Evolutionary conservation across 192 early-diverging fungal genomes (phyloP).

Genomic region (Bifiguratus adelaidae): DNA sequence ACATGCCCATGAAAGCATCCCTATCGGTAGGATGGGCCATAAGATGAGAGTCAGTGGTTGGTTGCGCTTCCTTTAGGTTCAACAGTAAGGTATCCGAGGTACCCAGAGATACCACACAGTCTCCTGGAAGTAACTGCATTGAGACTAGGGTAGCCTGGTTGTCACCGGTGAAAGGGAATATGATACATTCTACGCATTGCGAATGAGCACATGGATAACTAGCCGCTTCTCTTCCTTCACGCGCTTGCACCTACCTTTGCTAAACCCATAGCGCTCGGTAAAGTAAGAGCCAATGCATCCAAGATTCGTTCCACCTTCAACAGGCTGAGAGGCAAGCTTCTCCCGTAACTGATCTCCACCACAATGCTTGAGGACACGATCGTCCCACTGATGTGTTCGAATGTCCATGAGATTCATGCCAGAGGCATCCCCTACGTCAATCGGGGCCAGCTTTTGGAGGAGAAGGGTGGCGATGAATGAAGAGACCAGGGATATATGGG

Average conservation of each 20-base stretch:
- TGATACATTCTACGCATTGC: constrained; percentile 25
- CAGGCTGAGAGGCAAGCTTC: constrained; percentile 33
- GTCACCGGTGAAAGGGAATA: constrained; percentile 70
- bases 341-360: constrained; percentile 16
- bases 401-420: constrained; percentile 79
- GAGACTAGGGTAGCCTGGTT: constrained; percentile 62
- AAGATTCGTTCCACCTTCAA: constrained; percentile 20
- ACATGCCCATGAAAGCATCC: constrained; percentile 56
- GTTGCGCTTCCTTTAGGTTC: constrained; percentile 23
- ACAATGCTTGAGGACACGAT: constrained; percentile 23
- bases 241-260: constrained; percentile 23
- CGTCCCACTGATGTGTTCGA: constrained; percentile 39
- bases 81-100: constrained; percentile 72
- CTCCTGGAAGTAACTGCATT: constrained; percentile 33
- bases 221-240: neutral
- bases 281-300: constrained; percentile 53
- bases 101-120: constrained; percentile 65
- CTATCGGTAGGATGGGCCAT: constrained; percentile 49
- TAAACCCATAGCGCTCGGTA: constrained; percentile 51
- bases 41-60: constrained; percentile 18
- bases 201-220: neutral
- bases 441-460: constrained; percentile 35
- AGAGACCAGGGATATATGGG: constrained; percentile 60
- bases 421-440: constrained; percentile 65
- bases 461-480: constrained; percentile 63